phyloP scores from a whole-genome alignment of 164 flowering plant species.

The Litsea cubeba region DNA sequence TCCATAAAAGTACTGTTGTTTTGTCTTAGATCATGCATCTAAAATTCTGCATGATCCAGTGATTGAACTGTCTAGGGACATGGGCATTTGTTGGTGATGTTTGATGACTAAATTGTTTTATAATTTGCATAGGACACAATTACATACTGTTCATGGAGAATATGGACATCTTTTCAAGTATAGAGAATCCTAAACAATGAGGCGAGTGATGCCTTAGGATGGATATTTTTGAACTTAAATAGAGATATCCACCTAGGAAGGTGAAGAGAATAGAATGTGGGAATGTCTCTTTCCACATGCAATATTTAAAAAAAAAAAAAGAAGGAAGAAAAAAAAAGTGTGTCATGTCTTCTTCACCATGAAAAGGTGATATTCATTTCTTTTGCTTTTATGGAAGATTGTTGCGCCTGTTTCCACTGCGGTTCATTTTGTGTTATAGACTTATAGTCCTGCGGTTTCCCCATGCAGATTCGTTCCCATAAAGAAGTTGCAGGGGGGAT shows the following conservation, averaged over 20 bases:
- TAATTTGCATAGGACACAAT: no score
- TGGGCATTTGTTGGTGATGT: no score
- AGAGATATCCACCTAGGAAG: not conserved
- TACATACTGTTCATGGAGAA: no score
- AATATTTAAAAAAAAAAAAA: conserved; percentile 13
- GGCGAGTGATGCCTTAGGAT: no score
- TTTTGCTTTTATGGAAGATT: conserved; percentile 51
- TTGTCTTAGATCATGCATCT: no score
- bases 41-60: no score
- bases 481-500: conserved; percentile 71
- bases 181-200: no score
- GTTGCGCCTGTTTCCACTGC: conserved; percentile 16
- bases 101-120: no score
- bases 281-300: conserved; percentile 41
- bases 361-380: conserved; percentile 68
- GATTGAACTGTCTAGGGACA: no score
- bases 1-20: no score
- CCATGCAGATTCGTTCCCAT: conserved; percentile 53
- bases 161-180: no score
- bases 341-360: conserved; percentile 42
- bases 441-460: conserved; percentile 15
- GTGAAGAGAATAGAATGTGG: conserved; percentile 8
- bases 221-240: no score
- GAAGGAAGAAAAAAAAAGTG: conserved; percentile 14
- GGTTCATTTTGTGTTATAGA: conserved; percentile 1